Base-by-base conservation (phyloP, 148 eudicot genomes). In the Chenopodium formosanum region DNA sequence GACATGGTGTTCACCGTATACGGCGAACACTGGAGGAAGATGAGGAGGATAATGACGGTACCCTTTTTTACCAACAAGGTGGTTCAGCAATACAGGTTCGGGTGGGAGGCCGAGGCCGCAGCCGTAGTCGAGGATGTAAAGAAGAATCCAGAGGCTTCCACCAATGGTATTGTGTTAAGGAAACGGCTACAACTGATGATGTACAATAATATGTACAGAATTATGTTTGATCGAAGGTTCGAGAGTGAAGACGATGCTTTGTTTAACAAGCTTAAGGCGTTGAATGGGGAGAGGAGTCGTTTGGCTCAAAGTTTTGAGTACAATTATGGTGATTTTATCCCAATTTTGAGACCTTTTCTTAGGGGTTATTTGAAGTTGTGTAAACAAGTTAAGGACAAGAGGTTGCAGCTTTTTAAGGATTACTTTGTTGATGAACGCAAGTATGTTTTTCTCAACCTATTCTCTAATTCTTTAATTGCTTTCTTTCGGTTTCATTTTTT, bases 1-100 rank as follows among this genome's bases (percentile, higher is more conserved):
- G 97, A 93, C 80, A 88, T 93, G 94, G 95, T 93, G 56, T 93
- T 93, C 82, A 88, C 95, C 0, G 97, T 92, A 0, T 92, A 94
- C 83, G 94, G 97, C 6, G 94, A 92, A 80, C 97, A 94, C 85
- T 94, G 97, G 95, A 74, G 97, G 79, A 93, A 91, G 80, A 93
- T 93, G 97, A 80, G 97, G 68, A 47, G 97, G 73, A 91, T 93
- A 80, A 90, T 93, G 95, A 93, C 95, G 1, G 95, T 93, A 9
- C 97, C 97, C 0, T 93, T 93, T 58, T 93, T 93, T 66, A 93
- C 97, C 25, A 90, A 90, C 84, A 92, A 92, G 83, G 97, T 94
- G 9, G 97, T 94, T 4, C 97, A 94, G 78, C 92, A 92, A 76
- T 80, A 94, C 80, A 75, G 94, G 50, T 34, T 12, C 2, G 92